Evolutionary conservation across 2,329 filamentous ascomycete species (phyloP).

Genomic region (Xylariaceae sp.): DNA sequence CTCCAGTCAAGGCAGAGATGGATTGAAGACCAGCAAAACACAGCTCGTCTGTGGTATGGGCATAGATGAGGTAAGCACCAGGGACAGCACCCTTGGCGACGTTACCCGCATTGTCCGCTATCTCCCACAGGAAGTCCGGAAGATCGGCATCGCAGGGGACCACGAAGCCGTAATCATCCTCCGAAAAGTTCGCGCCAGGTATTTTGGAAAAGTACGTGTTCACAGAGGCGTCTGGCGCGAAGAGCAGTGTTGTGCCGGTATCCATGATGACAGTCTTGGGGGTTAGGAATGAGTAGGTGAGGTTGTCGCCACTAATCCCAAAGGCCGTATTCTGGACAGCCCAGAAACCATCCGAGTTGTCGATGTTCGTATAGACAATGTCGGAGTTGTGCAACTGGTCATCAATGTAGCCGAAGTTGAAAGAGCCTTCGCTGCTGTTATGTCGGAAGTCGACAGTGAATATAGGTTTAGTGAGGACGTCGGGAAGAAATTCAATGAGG

Average conservation of each 20-base stretch:
- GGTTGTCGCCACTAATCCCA: conserved; percentile 31
- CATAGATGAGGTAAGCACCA: conserved; percentile 53
- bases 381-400: conserved; percentile 36
- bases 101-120: conserved; percentile 42
- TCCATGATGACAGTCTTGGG: conserved; percentile 56
- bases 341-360: conserved; percentile 49
- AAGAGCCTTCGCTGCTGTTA: conserved; percentile 43
- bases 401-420: conserved; percentile 50
- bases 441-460: conserved; percentile 50
- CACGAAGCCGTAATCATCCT: conserved; percentile 46
- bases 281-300: conserved; percentile 37
- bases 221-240: conserved; percentile 54
- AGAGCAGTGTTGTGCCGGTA: conserved; percentile 64
- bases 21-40: conserved; percentile 78
- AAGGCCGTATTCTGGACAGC: conserved; percentile 36
- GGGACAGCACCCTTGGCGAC: conserved; percentile 50
- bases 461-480: conserved; percentile 39
- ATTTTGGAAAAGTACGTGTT: conserved; percentile 57
- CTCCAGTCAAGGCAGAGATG: conserved; percentile 41
- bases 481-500: conserved; percentile 43
- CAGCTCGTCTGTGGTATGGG: conserved; percentile 44
- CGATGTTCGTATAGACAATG: conserved; percentile 46
- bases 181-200: conserved; percentile 46
- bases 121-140: conserved; percentile 53
- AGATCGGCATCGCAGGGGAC: conserved; percentile 55